These are phyloP conservation scores for Ustilago loliicola DNA, from an alignment of 1,284 basidiomycete genomes.

Conservation along the genomic window DNA sequence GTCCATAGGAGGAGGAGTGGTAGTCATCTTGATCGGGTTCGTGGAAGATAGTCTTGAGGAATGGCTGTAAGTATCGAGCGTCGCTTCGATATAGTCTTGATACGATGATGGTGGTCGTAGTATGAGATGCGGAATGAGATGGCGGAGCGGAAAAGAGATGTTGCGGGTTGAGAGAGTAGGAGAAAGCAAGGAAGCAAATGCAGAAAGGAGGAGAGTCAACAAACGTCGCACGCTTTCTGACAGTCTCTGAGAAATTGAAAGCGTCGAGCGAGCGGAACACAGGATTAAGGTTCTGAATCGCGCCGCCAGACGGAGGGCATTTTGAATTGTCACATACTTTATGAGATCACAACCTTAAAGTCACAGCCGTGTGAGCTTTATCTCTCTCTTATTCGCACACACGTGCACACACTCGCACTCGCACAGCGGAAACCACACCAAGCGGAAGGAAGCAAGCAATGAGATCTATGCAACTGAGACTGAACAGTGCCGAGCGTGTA, in stretches of 20 bases:
- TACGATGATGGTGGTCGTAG: conserved; percentile 1
- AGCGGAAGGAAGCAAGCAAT: not conserved
- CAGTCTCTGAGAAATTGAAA: not conserved
- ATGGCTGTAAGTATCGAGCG: not conserved
- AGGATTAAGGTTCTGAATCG: conserved; percentile 3
- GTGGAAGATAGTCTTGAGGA: not conserved
- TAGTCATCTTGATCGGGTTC: conserved; percentile 9
- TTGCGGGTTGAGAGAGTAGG: not conserved
- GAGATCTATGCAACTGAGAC: not conserved
- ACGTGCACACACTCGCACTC: not conserved
- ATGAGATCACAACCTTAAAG: conserved; percentile 6
- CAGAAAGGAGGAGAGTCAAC: not conserved
- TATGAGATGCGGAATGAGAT: not conserved
- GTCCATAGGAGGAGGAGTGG: conserved; percentile 19
- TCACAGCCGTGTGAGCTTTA: too few relatives aligned
- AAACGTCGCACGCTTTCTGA: not conserved
- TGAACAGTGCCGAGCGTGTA: not conserved
- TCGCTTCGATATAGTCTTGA: not conserved
- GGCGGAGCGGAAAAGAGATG: not conserved
- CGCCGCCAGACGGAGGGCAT: too few relatives aligned
- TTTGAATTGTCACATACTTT: not conserved
- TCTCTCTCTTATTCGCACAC: conserved; percentile 1
- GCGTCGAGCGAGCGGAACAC: not conserved
- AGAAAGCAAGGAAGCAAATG: not conserved
- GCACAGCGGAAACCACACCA: not conserved